phyloP scores from a whole-genome alignment of 129 eudicot species.

The Helianthus annuus region DNA sequence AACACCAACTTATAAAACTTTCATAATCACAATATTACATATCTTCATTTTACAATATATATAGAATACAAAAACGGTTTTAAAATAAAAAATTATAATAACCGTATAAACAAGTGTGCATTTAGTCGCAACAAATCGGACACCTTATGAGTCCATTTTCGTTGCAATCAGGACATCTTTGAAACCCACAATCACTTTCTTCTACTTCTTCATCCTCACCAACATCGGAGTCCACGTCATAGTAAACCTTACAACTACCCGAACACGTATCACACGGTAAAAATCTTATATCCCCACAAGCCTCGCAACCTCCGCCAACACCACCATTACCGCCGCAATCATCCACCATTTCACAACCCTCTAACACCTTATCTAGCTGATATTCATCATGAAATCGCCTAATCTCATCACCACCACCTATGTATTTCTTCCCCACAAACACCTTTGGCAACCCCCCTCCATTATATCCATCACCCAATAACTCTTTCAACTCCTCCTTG shows the following conservation, averaged over 20 bases:
- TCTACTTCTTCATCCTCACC: constrained; percentile 50
- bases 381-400: constrained; percentile 69
- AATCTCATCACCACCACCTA: constrained; percentile 85
- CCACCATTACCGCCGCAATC: constrained; percentile 32
- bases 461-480: constrained; percentile 49
- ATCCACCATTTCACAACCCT: constrained; percentile 52
- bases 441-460: constrained; percentile 80
- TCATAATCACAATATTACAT: constrained; percentile 26
- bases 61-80: constrained; percentile 6
- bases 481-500: constrained; percentile 75
- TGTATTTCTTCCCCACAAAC: constrained; percentile 60
- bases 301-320: constrained; percentile 57
- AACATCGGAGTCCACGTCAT: constrained; percentile 50
- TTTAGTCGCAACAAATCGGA: constrained; percentile 74
- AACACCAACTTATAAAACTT: background rate
- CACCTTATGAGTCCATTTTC: constrained; percentile 89
- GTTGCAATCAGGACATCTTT: constrained; percentile 90
- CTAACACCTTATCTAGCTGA: constrained; percentile 64
- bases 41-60: constrained; percentile 23
- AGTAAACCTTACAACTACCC: constrained; percentile 85
- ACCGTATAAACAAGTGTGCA: constrained; percentile 44
- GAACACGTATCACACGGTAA: constrained; percentile 88
- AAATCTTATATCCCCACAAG: constrained; percentile 88
- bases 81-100: no score
- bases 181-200: constrained; percentile 74